phyloP scores from a whole-genome alignment of 2,329 filamentous ascomycete genomes.

The Aspergillus versicolor region DNA sequence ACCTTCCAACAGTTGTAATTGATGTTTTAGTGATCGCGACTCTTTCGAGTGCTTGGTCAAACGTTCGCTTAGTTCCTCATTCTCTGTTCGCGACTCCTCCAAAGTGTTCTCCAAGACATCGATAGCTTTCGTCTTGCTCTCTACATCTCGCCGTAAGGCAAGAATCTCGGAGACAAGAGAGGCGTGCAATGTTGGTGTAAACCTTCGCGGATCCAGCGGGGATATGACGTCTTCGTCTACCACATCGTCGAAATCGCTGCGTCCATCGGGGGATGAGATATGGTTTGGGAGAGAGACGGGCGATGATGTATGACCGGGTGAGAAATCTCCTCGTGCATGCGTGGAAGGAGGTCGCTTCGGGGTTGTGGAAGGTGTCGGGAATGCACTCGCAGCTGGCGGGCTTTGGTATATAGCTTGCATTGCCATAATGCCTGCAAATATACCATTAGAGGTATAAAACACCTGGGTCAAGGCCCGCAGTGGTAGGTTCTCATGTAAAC shows the following conservation, averaged over 20 bases:
- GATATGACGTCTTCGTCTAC: slow-evolving; percentile 65
- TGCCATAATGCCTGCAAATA: slow-evolving; percentile 25
- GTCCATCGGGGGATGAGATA: slow-evolving; percentile 37
- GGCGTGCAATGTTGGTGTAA: slow-evolving; percentile 92
- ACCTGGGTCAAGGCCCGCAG: slow-evolving; percentile 6
- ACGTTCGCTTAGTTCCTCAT: slow-evolving; percentile 66
- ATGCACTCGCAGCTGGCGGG: slow-evolving; percentile 55
- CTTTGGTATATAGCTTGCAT: slow-evolving; percentile 51
- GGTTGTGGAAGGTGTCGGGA: slow-evolving; percentile 70
- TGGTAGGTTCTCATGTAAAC: neutral
- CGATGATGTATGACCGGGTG: slow-evolving; percentile 46
- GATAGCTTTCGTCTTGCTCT: slow-evolving; percentile 83
- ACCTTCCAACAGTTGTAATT: slow-evolving; percentile 82
- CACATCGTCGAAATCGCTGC: slow-evolving; percentile 37
- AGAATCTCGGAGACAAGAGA: slow-evolving; percentile 94
- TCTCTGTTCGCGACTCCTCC: slow-evolving; percentile 69
- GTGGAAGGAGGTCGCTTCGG: slow-evolving; percentile 42
- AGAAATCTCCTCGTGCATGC: slow-evolving; percentile 54
- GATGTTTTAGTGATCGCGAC: slow-evolving; percentile 74
- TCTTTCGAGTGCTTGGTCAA: slow-evolving; percentile 70
- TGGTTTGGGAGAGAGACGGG: slow-evolving; percentile 58
- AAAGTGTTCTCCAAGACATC: slow-evolving; percentile 77
- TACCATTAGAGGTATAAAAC: slow-evolving; percentile 5
- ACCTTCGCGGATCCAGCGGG: slow-evolving; percentile 82
- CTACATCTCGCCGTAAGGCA: slow-evolving; percentile 79